Percentiles rank a stretch among this genome's conserved stretches.
Evolutionary conservation across 768 basidiomycete species (phyloP).

Genomic region (Pulveroboletus sp.): DNA sequence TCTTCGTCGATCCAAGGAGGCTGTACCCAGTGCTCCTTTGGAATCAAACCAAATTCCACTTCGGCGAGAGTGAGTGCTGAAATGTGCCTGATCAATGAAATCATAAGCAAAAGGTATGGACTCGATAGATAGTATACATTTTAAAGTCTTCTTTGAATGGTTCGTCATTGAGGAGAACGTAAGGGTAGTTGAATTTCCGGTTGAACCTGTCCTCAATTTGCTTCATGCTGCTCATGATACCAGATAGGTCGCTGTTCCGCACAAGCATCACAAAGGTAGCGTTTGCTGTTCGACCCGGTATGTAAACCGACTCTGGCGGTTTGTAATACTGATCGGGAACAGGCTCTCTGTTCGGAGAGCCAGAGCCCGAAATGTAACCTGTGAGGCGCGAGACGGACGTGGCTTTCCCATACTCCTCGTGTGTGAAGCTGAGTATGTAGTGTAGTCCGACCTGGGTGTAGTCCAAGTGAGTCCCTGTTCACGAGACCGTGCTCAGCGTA

Average conservation of each 20-base stretch:
- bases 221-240: constrained; percentile 58
- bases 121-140: constrained; percentile 33
- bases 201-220: constrained; percentile 90
- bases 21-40: constrained; percentile 68
- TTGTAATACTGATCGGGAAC: constrained; percentile 57
- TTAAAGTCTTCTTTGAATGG: constrained; percentile 76
- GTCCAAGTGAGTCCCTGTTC: constrained; percentile 7
- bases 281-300: constrained; percentile 63
- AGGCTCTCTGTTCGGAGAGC: constrained; percentile 52
- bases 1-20: constrained; percentile 75
- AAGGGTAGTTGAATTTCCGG: constrained; percentile 71
- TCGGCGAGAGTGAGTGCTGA: constrained; percentile 25
- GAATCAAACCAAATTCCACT: constrained; percentile 60
- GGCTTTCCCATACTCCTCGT: constrained; percentile 39
- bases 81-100: constrained; percentile 25
- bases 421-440: constrained; percentile 40
- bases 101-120: constrained; percentile 3
- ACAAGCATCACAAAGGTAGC: constrained; percentile 81
- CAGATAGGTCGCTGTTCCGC: constrained; percentile 58
- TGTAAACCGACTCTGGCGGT: constrained; percentile 31
- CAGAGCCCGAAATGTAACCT: constrained; percentile 18
- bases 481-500: not conserved
- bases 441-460: constrained; percentile 34
- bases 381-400: constrained; percentile 35
- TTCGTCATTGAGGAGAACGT: constrained; percentile 85